phyloP scores from a whole-genome alignment of 2,329 filamentous ascomycete species.

The Aspergillus japonicus region DNA sequence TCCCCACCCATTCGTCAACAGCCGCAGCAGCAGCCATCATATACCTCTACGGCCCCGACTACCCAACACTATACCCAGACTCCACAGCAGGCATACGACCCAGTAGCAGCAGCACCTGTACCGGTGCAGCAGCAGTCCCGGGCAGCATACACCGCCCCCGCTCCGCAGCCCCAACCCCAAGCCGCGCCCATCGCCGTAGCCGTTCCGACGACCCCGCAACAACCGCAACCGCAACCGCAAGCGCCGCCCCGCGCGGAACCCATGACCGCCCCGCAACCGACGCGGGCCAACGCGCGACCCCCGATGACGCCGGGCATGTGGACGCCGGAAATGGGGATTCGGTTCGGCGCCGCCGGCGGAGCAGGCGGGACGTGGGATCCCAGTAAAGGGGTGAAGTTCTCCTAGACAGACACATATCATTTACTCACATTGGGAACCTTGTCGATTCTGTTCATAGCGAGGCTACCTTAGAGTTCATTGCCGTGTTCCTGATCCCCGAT shows the following conservation, averaged over 20 bases:
- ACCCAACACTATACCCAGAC: conserved; percentile 44
- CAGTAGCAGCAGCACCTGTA: neutral
- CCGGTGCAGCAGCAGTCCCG: conserved; percentile 12
- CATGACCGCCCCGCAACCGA: conserved; percentile 50
- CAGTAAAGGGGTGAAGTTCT: conserved; percentile 57
- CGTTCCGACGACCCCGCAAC: conserved; percentile 29
- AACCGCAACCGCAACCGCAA: conserved; percentile 38
- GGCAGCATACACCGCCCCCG: conserved; percentile 5
- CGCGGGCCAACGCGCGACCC: conserved; percentile 56
- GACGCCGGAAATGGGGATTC: conserved; percentile 78
- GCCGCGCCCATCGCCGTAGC: neutral
- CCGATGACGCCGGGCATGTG: conserved; percentile 59
- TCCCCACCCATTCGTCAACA: conserved; percentile 39
- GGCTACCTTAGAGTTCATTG: too few species aligned
- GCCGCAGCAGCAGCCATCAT: conserved; percentile 32
- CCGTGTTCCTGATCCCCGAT: too few species aligned
- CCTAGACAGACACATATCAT: conserved; percentile 20
- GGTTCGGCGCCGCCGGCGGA: conserved; percentile 60
- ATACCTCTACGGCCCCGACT: conserved; percentile 23
- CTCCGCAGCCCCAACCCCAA: conserved; percentile 24
- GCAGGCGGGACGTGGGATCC: conserved; percentile 58
- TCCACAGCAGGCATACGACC: conserved; percentile 38
- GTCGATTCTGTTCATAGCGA: neutral
- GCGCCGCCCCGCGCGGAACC: conserved; percentile 32
- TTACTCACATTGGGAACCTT: neutral